Evolutionary conservation across 257 asterid species (phyloP).

Genomic region (Pogostemon cablin): DNA sequence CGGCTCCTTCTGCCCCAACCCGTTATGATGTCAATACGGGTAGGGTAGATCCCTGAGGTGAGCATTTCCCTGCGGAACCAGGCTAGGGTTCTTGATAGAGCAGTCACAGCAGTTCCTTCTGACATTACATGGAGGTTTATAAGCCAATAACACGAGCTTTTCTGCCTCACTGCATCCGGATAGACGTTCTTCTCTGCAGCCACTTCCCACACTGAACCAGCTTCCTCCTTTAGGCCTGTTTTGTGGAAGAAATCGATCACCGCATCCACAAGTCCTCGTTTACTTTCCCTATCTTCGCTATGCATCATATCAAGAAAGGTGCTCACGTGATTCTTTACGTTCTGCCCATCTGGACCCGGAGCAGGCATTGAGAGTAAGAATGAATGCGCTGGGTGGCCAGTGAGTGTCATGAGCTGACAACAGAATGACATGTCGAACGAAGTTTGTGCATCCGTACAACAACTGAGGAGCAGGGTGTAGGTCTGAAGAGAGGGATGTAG

Average conservation of each 20-base stretch:
- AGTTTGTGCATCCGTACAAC: conserved; percentile 87
- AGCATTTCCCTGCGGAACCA: conserved; percentile 84
- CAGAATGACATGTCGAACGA: conserved; percentile 73
- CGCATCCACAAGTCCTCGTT: conserved; percentile 88
- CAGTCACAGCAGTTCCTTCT: conserved; percentile 93
- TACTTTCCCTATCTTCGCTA: conserved; percentile 95
- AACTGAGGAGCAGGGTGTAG: conserved; percentile 86
- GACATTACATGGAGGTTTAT: conserved; percentile 96
- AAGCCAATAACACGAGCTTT: conserved; percentile 79
- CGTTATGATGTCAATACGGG: conserved; percentile 81
- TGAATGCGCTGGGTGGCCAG: conserved; percentile 84
- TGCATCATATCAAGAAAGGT: conserved; percentile 84
- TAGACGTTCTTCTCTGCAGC: conserved; percentile 84
- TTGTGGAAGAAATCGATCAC: conserved; percentile 91
- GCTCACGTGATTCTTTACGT: conserved; percentile 80
- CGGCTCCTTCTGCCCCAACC: conserved; percentile 98
- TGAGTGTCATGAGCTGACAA: conserved; percentile 73
- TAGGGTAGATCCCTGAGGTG: conserved; percentile 61
- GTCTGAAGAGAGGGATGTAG: conserved; percentile 83
- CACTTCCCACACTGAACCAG: conserved; percentile 94
- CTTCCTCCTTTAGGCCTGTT: conserved; percentile 90
- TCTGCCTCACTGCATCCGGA: conserved; percentile 87
- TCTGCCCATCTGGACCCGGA: conserved; percentile 86
- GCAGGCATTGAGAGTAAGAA: conserved; percentile 86
- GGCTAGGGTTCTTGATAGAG: conserved; percentile 87